Evolutionary conservation across 139 green algal genomes (phyloP), one percentile per base, ranked within the genome.

Genomic region (Coelastrella sp.): DNA sequence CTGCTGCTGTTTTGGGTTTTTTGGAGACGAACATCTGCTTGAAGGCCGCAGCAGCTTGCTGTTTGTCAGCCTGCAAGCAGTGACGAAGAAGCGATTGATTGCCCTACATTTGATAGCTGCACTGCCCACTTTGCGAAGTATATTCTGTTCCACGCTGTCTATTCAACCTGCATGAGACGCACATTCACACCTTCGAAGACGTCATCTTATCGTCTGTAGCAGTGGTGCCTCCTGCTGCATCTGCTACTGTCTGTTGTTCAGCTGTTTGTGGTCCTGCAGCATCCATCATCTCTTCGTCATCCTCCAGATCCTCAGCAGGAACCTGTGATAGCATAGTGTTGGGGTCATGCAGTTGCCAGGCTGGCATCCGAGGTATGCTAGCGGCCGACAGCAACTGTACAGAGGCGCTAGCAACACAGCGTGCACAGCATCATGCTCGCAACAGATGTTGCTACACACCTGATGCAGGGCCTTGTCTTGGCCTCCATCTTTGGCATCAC

Each of bases 1-100:
- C 20, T 86, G 56, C 56, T 86, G 54, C 61, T 78, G 86, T 57
- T 54, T 74, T 89, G 54, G 4, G 23, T 5, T 89, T 89, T 16
- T 8, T 4, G n/a, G 73, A n/a, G 23, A 59, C 58, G 32, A 90
- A 86, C 60, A 85, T 66, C 76, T 86, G 17, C 59, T 71, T 78
- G 64, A 85, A 86, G 17, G 86, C 75, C 20, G 61, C 61, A 32
- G 20, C 54, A 7, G 76, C 75, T 6, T 85, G 14, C 60, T 79
- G 10, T n/a, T 86, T 66, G 16, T 6, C 4, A 13, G 71, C 86
- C 86, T 86, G 76, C 77, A 79, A 7, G 54, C 54, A 84, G 19
- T 7, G 4, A 77, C 4, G 7, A 78, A 10, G 68, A 17, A 32
- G 14, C 32, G 32, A 47, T 47, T 47, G 32, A 47, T 47, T 47